Conservation (phyloP, 2,329 filamentous ascomycete species). For the Phoma sp. region DNA sequence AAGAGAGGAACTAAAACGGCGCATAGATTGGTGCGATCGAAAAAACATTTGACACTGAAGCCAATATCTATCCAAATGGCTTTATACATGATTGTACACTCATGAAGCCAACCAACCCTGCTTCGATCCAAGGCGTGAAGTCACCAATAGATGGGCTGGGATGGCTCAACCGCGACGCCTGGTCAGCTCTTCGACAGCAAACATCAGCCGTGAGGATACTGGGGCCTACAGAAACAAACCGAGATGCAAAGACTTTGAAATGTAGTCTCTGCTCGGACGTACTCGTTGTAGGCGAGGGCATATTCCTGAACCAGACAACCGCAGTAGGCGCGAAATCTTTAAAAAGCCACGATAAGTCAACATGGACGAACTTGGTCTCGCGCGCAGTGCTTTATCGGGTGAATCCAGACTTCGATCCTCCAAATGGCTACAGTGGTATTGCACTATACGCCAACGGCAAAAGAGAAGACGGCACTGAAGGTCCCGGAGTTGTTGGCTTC, state of each 20-base stretch:
- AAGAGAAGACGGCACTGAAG: constrained; percentile 25
- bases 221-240: constrained; percentile 11
- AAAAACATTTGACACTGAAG: constrained; percentile 24
- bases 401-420: constrained; percentile 27
- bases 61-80: constrained; percentile 26
- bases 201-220: constrained; percentile 23
- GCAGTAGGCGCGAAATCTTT: constrained; percentile 9
- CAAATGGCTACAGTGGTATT: constrained; percentile 31
- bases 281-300: constrained; percentile 28
- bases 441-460: constrained; percentile 27
- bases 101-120: constrained; percentile 15
- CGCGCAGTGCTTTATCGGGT: constrained; percentile 29
- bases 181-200: constrained; percentile 23
- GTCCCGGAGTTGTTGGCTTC: constrained; percentile 28
- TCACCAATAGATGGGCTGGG: constrained; percentile 21
- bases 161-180: constrained; percentile 21
- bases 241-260: constrained; percentile 20
- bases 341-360: constrained; percentile 17
- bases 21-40: constrained; percentile 25
- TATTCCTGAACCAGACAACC: constrained; percentile 25
- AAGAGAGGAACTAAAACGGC: background rate
- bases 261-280: constrained; percentile 19
- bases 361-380: constrained; percentile 27
- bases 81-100: constrained; percentile 28
- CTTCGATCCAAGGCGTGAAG: constrained; percentile 10